Conservation (phyloP, 306 rosid genomes). For the Fragaria ananassa region DNA sequence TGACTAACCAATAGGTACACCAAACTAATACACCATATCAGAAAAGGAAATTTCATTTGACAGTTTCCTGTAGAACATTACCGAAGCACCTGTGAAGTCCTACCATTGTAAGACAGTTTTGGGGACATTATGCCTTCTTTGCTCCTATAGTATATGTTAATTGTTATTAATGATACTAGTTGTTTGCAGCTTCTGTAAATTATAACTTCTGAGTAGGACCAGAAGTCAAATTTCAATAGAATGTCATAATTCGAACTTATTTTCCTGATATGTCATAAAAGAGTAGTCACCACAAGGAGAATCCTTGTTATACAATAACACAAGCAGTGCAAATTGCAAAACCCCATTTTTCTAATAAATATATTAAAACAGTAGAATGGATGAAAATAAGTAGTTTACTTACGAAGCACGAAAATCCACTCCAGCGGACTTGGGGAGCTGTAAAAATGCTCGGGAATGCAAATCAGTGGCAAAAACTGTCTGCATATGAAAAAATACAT, state of each 20-base stretch:
- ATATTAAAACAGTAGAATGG: background rate
- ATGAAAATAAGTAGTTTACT: constrained; percentile 28
- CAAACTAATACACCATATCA: background rate
- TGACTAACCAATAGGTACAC: background rate
- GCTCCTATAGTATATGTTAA: background rate
- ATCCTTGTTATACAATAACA: background rate
- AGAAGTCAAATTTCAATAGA: background rate
- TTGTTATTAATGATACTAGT: background rate
- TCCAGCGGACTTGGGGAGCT: constrained; percentile 91
- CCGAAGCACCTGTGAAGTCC: background rate
- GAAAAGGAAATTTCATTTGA: background rate
- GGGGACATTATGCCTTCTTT: background rate
- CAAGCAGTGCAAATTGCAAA: background rate
- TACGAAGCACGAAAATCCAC: constrained; percentile 99
- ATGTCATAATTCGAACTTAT: background rate
- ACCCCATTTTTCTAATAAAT: background rate
- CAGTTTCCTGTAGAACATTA: background rate
- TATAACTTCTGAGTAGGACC: background rate
- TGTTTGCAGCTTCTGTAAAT: background rate
- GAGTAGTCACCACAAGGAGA: background rate
- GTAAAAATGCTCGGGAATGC: constrained; percentile 83
- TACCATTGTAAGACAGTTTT: background rate
- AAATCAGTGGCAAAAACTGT: constrained; percentile 92
- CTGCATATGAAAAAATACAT: constrained; percentile 44
- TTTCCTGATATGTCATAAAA: background rate